A percentile compares a stretch with the other conserved stretches of the same genome.
Conservation (phyloP, 192 early-diverging fungal species). For the Entophlyctis luteolus region DNA sequence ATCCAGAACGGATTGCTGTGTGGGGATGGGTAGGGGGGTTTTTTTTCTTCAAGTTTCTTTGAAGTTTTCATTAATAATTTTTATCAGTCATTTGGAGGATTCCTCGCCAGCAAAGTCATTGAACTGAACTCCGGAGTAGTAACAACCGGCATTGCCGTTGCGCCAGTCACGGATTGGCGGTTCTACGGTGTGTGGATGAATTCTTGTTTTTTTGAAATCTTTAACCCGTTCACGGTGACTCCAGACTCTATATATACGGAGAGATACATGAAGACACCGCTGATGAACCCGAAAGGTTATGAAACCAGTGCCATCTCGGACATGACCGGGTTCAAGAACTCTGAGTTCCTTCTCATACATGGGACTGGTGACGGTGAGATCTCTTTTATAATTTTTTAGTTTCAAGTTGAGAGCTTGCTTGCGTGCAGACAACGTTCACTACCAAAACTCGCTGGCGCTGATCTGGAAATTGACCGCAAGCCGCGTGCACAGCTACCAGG, state of each 20-base stretch:
- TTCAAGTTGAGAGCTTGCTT: background rate
- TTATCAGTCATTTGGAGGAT: constrained; percentile 85
- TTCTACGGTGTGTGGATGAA: constrained; percentile 54
- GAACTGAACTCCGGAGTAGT: constrained; percentile 82
- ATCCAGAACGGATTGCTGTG: constrained; percentile 74
- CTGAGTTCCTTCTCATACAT: constrained; percentile 80
- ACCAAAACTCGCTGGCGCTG: constrained; percentile 82
- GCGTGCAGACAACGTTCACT: constrained; percentile 63
- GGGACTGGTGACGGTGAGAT: constrained; percentile 81
- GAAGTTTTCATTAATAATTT: constrained; percentile 3
- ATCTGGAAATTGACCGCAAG: constrained; percentile 70
- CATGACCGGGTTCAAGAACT: constrained; percentile 75
- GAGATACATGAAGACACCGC: constrained; percentile 92
- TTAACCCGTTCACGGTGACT: too few relatives aligned
- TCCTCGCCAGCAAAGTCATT: constrained; percentile 75
- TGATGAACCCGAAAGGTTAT: constrained; percentile 76
- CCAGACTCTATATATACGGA: constrained; percentile 91
- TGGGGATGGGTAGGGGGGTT: constrained; percentile 93
- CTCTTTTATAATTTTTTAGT: constrained; percentile 8
- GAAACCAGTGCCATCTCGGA: constrained; percentile 66
- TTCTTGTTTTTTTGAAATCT: too few relatives aligned
- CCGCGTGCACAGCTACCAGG: constrained; percentile 71
- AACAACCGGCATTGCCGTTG: constrained; percentile 83
- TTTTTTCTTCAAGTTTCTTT: background rate
- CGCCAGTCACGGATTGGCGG: constrained; percentile 92